Base-by-base conservation (phyloP, 1,284 basidiomycete species). In the Xerocomus nothofagi region DNA sequence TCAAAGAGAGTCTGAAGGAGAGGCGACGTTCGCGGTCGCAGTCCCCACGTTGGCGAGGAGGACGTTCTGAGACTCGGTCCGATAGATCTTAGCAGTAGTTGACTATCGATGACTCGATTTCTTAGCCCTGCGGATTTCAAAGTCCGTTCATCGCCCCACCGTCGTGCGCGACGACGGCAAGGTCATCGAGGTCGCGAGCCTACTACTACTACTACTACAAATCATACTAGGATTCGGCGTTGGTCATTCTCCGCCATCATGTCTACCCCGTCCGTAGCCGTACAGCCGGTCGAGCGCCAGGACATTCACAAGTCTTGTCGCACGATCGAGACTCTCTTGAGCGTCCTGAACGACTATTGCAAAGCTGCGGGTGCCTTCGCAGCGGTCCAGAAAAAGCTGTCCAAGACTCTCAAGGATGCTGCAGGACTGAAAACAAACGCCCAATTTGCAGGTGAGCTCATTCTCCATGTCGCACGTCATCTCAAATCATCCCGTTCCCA, bases 281-380 rank as follows among this genome's bases (percentile, higher is more conserved):
- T 41, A 3, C 56, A 50, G n/a, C 55, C 76, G 5, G 65, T 71
- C 11, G 86, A 89, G 51, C 79, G 86, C 36, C 61, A 71, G 15
- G 87, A 90, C 54, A 77, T 90, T 18, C 88, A 89, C 73, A 89
- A 85, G 65, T 82, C 85, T 4, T 89, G 88, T 75, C 86, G 83
- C 64, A 78, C 84, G 9, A 72, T 90, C 47, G 88, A 91, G 59
- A 71, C 73, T 9, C 76, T 89, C 31, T 76, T 88, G 48, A 78
- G 75, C 57, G 69, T 81, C 44, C 73, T 91, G 51, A 82, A 81
- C 57, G 85, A 88, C 65, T 90, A 90, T 61, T 85, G 80, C 60
- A 84, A 89, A 59, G 81, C 84, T 4, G 78, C 78, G 4, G 75
- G 74, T 24, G 78, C 80, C 6, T 73, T 86, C n/a, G 80, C 80